Conservation (phyloP, 768 basidiomycete genomes). For the Kwoniella botswanensis region DNA sequence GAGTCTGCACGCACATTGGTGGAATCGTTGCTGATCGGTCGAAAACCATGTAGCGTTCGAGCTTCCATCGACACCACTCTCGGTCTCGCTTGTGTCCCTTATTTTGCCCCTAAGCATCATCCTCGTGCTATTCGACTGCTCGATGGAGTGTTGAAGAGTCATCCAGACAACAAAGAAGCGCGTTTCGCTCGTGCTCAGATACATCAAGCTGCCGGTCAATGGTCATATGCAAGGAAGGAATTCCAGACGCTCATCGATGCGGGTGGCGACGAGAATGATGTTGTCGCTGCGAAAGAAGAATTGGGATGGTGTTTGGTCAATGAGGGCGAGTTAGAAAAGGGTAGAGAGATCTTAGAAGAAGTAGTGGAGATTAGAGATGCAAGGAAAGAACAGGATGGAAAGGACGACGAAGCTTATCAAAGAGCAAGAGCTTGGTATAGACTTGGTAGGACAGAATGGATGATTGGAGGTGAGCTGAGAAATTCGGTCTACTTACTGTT, state of each 20-base stretch:
- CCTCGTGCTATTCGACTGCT: conserved; percentile 74
- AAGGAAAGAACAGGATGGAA: conserved; percentile 55
- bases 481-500: neutral
- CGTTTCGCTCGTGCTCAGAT: conserved; percentile 79
- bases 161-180: conserved; percentile 68
- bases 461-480: conserved; percentile 65
- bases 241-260: conserved; percentile 68
- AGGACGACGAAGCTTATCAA: conserved; percentile 65
- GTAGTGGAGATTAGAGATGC: conserved; percentile 50
- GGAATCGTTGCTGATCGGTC: conserved; percentile 3
- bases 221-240: conserved; percentile 68
- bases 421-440: conserved; percentile 83
- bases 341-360: conserved; percentile 47
- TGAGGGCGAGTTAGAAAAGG: conserved; percentile 50
- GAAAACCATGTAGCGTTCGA: conserved; percentile 26
- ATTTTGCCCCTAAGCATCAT: conserved; percentile 90
- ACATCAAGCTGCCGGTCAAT: conserved; percentile 68
- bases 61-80: conserved; percentile 71
- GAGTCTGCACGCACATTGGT: conserved; percentile 56
- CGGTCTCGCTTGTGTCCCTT: conserved; percentile 77
- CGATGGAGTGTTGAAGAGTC: conserved; percentile 69
- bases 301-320: conserved; percentile 80
- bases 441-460: conserved; percentile 77
- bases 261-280: conserved; percentile 31
- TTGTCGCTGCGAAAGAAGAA: conserved; percentile 72